phyloP scores from a whole-genome alignment of 768 basidiomycete species.

The Boletus subcaerulescens region DNA sequence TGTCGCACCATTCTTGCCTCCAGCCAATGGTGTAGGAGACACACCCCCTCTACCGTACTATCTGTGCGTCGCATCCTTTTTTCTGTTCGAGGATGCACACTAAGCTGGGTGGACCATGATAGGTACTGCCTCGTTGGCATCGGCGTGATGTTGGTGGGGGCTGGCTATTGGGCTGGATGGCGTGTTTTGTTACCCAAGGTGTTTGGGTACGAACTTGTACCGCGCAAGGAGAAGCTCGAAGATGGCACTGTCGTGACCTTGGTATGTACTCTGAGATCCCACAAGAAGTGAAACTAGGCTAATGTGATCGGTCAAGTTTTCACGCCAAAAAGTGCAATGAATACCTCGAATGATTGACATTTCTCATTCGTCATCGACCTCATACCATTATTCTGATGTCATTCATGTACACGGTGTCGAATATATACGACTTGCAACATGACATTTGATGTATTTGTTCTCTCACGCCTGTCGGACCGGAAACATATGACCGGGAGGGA shows the following conservation, averaged over 20 bases:
- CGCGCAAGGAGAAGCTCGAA: conserved; percentile 43
- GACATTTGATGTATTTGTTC: too few relatives aligned
- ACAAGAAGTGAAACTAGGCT: not conserved
- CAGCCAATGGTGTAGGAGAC: conserved; percentile 54
- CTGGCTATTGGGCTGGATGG: conserved; percentile 55
- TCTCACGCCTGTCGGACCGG: too few relatives aligned
- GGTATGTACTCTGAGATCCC: conserved; percentile 31
- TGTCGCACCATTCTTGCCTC: conserved; percentile 52
- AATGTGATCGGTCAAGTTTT: not conserved
- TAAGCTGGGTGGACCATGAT: not conserved
- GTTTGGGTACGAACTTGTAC: conserved; percentile 47
- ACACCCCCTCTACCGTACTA: conserved; percentile 64
- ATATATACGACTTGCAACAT: not conserved
- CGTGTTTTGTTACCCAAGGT: conserved; percentile 45
- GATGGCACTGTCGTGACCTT: conserved; percentile 55
- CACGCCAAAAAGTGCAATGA: not conserved
- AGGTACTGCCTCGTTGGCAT: conserved; percentile 56
- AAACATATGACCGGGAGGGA: too few relatives aligned
- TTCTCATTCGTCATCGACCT: too few relatives aligned
- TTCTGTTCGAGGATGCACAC: conserved; percentile 12
- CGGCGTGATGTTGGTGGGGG: conserved; percentile 41
- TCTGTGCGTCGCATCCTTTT: conserved; percentile 36
- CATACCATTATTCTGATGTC: too few relatives aligned
- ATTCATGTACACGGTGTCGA: too few relatives aligned
- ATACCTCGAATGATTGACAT: not conserved